These are phyloP conservation scores for Stephania cephalantha DNA, from an alignment of 164 flowering plant genomes.

Conservation along the genomic window DNA sequence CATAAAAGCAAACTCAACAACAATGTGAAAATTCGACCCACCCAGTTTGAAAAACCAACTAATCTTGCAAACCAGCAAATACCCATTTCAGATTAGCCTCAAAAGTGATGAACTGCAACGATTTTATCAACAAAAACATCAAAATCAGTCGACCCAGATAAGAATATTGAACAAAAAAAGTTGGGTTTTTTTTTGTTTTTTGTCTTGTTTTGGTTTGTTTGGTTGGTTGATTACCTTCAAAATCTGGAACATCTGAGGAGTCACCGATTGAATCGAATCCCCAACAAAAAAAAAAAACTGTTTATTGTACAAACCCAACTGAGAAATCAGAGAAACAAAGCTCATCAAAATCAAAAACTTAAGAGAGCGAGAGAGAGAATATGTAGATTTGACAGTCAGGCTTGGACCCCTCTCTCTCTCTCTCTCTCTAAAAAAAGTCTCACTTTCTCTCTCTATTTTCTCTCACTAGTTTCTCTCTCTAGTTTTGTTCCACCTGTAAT, in stretches of 20 bases:
- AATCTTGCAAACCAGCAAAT: neutral
- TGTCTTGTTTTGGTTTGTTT: neutral
- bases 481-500: constrained; percentile 3
- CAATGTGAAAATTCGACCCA: neutral
- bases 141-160: neutral
- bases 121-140: neutral
- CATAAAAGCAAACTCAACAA: constrained; percentile 1
- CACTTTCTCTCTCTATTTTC: neutral
- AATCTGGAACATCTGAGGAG: constrained; percentile 33
- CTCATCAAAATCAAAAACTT: neutral
- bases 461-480: neutral
- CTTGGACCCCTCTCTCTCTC: constrained; percentile 10
- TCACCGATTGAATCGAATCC: constrained; percentile 47
- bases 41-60: neutral
- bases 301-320: constrained; percentile 7
- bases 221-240: constrained; percentile 35
- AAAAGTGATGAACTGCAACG: neutral
- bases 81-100: neutral
- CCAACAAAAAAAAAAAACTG: neutral
- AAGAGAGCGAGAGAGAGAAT: constrained; percentile 13
- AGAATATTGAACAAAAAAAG: neutral
- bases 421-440: neutral
- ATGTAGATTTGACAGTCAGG: constrained; percentile 21
- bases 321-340: constrained; percentile 8
- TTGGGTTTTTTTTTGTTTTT: neutral